These are phyloP conservation scores for Phyllosticta citribraziliensis DNA, from an alignment of 2,329 filamentous ascomycete species.

Conservation along the genomic window DNA sequence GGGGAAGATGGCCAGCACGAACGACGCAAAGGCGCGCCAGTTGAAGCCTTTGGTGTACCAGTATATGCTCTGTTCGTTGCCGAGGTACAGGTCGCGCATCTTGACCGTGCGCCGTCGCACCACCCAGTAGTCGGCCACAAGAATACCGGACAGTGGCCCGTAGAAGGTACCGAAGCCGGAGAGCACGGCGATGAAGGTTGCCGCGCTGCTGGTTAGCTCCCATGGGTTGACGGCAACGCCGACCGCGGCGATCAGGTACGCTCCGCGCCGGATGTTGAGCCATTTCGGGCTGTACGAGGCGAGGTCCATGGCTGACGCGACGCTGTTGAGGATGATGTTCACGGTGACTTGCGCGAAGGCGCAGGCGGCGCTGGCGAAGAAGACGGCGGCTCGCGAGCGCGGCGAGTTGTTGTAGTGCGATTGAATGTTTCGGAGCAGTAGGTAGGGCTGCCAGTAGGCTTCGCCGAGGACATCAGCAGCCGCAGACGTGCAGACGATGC, in stretches of 20 bases:
- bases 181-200: conserved; percentile 24
- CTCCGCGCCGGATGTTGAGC: conserved; percentile 13
- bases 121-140: conserved; percentile 39
- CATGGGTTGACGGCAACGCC: conserved; percentile 17
- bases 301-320: background rate
- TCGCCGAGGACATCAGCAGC: background rate
- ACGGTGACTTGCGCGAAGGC: background rate
- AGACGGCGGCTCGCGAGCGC: background rate
- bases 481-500: background rate
- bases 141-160: conserved; percentile 37
- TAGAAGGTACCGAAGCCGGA: conserved; percentile 39
- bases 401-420: background rate
- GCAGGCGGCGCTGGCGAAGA: background rate
- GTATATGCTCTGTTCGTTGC: conserved; percentile 29
- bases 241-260: conserved; percentile 15
- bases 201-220: background rate
- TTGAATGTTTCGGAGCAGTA: background rate
- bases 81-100: conserved; percentile 35
- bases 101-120: conserved; percentile 31
- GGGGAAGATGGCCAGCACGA: background rate
- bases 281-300: background rate
- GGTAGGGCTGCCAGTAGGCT: background rate
- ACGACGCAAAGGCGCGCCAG: conserved; percentile 24
- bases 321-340: background rate
- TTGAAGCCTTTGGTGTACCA: conserved; percentile 36